A percentile compares a stretch with the other conserved stretches of the same genome.
Conservation (phyloP, 305 asterid genomes). For the Ilex paraguariensis region DNA sequence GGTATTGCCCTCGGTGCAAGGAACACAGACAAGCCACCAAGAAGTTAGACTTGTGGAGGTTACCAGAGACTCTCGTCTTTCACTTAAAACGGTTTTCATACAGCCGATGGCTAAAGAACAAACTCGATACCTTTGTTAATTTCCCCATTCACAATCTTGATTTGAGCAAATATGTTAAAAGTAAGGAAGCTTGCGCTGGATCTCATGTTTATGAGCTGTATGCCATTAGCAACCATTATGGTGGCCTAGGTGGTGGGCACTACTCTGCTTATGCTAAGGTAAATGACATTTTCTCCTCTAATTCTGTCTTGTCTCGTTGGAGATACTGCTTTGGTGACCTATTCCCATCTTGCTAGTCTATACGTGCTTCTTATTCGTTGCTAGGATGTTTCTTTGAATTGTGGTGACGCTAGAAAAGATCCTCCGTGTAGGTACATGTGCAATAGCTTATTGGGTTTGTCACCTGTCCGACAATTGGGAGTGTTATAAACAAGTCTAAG, state of each 20-base stretch:
- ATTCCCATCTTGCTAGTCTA: too few relatives aligned
- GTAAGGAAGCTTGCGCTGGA: constrained; percentile 56
- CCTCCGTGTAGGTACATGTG: too few relatives aligned
- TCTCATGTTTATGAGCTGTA: constrained; percentile 69
- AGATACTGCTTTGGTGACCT: constrained; percentile 4
- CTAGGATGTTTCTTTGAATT: too few relatives aligned
- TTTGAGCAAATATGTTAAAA: constrained; percentile 68
- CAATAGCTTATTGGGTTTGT: too few relatives aligned
- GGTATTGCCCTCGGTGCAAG: constrained; percentile 96
- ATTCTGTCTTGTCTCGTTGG: neutral
- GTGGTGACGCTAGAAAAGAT: too few relatives aligned
- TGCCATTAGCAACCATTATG: constrained; percentile 96
- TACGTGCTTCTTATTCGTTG: too few relatives aligned
- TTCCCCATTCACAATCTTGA: constrained; percentile 82
- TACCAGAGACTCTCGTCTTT: constrained; percentile 83
- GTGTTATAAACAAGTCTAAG: too few relatives aligned
- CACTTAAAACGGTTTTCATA: constrained; percentile 89
- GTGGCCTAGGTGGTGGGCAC: constrained; percentile 97
- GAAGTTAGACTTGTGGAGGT: constrained; percentile 91
- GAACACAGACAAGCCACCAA: constrained; percentile 92
- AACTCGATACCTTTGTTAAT: constrained; percentile 80
- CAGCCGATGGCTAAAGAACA: constrained; percentile 82
- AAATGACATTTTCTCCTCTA: constrained; percentile 1
- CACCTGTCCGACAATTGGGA: too few relatives aligned
- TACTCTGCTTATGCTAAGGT: constrained; percentile 98